phyloP scores from a whole-genome alignment of 352 stramenopile species.

The Phytopythium delawarense region DNA sequence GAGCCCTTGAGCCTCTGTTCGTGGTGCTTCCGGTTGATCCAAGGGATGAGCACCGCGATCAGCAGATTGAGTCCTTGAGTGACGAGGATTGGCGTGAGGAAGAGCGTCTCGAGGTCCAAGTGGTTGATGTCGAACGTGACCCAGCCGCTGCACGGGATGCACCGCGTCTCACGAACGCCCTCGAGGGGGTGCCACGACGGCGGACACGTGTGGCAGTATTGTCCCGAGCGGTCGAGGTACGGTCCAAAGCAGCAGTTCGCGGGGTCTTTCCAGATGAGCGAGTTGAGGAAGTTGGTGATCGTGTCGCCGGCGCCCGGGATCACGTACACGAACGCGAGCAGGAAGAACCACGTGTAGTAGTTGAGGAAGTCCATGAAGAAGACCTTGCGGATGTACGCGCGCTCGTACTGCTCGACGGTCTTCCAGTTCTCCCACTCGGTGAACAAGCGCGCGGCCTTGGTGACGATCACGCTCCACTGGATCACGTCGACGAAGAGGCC shows the following conservation, averaged over 20 bases:
- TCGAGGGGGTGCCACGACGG: slow-evolving; percentile 50
- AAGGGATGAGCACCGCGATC: slow-evolving; percentile 65
- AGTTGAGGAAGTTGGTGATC: slow-evolving; percentile 79
- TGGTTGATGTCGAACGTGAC: slow-evolving; percentile 84
- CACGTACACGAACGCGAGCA: slow-evolving; percentile 84
- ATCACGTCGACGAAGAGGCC: slow-evolving; percentile 81
- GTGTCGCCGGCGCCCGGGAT: slow-evolving; percentile 73
- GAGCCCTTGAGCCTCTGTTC: slow-evolving; percentile 49
- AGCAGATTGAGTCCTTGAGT: slow-evolving; percentile 72
- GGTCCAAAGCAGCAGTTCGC: slow-evolving; percentile 81
- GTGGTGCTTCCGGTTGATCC: slow-evolving; percentile 71
- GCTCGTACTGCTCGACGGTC: slow-evolving; percentile 80
- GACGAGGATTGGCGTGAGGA: slow-evolving; percentile 81
- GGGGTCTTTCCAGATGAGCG: slow-evolving; percentile 70
- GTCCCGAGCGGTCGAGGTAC: slow-evolving; percentile 50
- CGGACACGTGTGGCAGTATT: slow-evolving; percentile 50
- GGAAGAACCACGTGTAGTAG: slow-evolving; percentile 88
- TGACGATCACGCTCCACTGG: slow-evolving; percentile 81
- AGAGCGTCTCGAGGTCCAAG: slow-evolving; percentile 73
- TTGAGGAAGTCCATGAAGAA: slow-evolving; percentile 88
- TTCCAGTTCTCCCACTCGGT: slow-evolving; percentile 86
- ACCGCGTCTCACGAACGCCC: slow-evolving; percentile 29
- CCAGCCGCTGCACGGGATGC: slow-evolving; percentile 62
- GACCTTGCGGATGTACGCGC: slow-evolving; percentile 69
- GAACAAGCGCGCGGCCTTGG: slow-evolving; percentile 58